Percentiles rank a stretch among this genome's conserved stretches.
phyloP scores from a whole-genome alignment of 1,284 basidiomycete genomes.

The Rhodotorula sp. region DNA sequence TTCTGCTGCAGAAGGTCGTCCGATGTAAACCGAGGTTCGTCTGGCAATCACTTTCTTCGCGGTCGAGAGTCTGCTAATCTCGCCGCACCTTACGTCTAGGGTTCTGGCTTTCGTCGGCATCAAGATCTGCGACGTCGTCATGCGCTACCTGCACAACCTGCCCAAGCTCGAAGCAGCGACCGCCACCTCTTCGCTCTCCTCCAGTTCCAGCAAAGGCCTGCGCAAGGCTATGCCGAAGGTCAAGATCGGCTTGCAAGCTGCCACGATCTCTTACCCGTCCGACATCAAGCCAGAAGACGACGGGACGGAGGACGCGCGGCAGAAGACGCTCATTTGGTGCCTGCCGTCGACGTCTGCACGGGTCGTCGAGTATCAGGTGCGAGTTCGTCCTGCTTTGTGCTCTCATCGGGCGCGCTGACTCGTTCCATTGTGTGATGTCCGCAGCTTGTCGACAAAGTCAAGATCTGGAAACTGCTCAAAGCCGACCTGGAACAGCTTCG shows the following conservation, averaged over 20 bases:
- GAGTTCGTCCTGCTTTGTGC: background rate
- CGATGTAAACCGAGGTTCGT: conserved; percentile 61
- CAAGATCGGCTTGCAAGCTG: conserved; percentile 27
- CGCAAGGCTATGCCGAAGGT: conserved; percentile 30
- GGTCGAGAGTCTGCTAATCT: too few relatives aligned
- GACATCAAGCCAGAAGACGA: too few relatives aligned
- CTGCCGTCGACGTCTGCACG: conserved; percentile 26
- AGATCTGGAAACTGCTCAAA: conserved; percentile 18
- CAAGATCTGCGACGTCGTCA: conserved; percentile 60
- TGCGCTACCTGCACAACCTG: conserved; percentile 17
- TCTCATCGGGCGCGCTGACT: too few relatives aligned
- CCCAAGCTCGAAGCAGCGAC: background rate
- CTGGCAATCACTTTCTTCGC: background rate
- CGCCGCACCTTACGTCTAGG: background rate
- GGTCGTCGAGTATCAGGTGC: conserved; percentile 33
- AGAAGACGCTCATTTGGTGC: conserved; percentile 23
- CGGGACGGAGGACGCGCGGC: background rate
- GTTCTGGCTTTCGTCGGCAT: conserved; percentile 62
- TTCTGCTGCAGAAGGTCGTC: conserved; percentile 60
- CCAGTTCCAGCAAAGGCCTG: background rate
- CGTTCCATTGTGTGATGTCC: too few relatives aligned
- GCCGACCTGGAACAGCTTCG: conserved; percentile 7
- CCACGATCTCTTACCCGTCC: conserved; percentile 2
- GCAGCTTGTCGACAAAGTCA: conserved; percentile 29
- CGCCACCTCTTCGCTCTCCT: background rate